A percentile compares a stretch with the other conserved stretches of the same genome.
These are phyloP conservation scores for Epithemia pelagica DNA, from an alignment of 108 stramenopile genomes.

Conservation along the genomic window DNA sequence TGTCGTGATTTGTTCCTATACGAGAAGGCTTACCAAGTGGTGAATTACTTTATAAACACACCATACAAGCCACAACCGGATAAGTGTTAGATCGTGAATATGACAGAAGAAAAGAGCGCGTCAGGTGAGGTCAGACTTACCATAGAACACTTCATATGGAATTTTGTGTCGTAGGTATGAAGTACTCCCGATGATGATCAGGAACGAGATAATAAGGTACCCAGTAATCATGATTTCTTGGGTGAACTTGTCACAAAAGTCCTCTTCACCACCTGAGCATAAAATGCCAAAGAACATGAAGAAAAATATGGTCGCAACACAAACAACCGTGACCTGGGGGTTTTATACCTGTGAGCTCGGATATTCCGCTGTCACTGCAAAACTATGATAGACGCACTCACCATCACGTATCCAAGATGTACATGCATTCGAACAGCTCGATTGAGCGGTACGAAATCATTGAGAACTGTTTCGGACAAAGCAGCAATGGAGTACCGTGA, in stretches of 20 bases:
- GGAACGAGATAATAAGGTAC: conserved; percentile 23
- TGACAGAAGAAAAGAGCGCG: too few relatives aligned
- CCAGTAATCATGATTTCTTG: conserved; percentile 26
- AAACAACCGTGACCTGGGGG: conserved; percentile 10
- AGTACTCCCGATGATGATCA: conserved; percentile 26
- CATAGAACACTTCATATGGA: conserved; percentile 38
- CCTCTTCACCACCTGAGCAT: conserved; percentile 26
- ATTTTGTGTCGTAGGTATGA: conserved; percentile 30
- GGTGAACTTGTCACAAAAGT: conserved; percentile 39
- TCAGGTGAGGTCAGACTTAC: too few relatives aligned
- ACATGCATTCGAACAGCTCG: conserved; percentile 28
- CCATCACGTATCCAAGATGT: conserved; percentile 27
- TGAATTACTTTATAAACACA: conserved; percentile 3
- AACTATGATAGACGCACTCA: too few relatives aligned
- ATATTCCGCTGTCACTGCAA: not conserved
- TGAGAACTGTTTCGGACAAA: conserved; percentile 17
- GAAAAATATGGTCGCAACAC: conserved; percentile 33
- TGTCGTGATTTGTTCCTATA: too few relatives aligned
- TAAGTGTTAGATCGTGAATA: too few relatives aligned
- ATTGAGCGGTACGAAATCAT: conserved; percentile 30
- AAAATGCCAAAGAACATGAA: conserved; percentile 33
- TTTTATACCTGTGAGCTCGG: too few relatives aligned
- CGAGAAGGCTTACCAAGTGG: not conserved
- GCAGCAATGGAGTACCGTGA: conserved; percentile 27
- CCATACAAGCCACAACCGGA: too few relatives aligned